These are phyloP conservation scores for Candida germanica DNA, from an alignment of 805 yeast species.

Conservation along the genomic window DNA sequence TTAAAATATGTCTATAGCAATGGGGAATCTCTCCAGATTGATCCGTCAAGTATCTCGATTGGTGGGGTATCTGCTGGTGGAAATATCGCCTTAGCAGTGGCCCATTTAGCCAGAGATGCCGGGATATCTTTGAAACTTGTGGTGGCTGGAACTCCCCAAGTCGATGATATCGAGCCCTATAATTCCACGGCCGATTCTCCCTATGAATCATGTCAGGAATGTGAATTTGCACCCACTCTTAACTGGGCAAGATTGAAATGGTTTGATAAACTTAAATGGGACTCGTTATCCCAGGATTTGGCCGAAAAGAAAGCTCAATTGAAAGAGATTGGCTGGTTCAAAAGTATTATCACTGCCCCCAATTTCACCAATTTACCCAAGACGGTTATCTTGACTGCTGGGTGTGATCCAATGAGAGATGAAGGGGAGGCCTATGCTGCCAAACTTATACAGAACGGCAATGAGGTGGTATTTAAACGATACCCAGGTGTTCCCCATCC, in stretches of 20 bases:
- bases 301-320: slow-evolving; percentile 13
- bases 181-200: slow-evolving; percentile 22
- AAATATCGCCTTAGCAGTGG: slow-evolving; percentile 23
- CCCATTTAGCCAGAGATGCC: slow-evolving; percentile 24
- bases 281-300: slow-evolving; percentile 16
- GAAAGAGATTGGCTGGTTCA: slow-evolving; percentile 27
- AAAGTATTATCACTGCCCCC: slow-evolving; percentile 24
- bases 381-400: slow-evolving; percentile 27
- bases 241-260: slow-evolving; percentile 28
- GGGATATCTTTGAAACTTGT: slow-evolving; percentile 20
- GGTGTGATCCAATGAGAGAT: slow-evolving; percentile 30
- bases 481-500: slow-evolving; percentile 32
- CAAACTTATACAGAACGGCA: slow-evolving; percentile 21
- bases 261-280: slow-evolving; percentile 28
- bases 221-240: slow-evolving; percentile 29
- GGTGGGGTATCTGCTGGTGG: slow-evolving; percentile 25
- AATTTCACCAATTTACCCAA: slow-evolving; percentile 22
- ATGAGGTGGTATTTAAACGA: slow-evolving; percentile 24
- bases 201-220: slow-evolving; percentile 21
- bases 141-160: slow-evolving; percentile 30
- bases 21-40: slow-evolving; percentile 16
- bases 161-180: slow-evolving; percentile 24
- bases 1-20: slow-evolving; percentile 21
- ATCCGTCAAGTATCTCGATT: slow-evolving; percentile 20
- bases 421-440: slow-evolving; percentile 30